Evolutionary conservation across 108 stramenopile genomes (phyloP).

Genomic region (Conticribra guillardii): DNA sequence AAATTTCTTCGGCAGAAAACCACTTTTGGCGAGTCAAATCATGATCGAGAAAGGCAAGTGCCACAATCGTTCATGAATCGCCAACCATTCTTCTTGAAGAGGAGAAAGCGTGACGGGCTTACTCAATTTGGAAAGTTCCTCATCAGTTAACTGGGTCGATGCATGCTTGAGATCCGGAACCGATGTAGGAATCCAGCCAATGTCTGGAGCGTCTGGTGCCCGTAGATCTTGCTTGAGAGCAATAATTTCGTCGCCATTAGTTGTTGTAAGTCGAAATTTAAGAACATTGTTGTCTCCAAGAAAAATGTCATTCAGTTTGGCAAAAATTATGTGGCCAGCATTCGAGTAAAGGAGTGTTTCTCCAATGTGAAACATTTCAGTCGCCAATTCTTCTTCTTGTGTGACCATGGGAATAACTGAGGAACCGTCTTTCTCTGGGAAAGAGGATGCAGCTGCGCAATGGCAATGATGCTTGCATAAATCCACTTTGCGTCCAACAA

Average conservation of each 20-base stretch:
- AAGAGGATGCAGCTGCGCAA: not conserved
- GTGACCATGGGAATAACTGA: no score
- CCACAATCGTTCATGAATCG: not conserved
- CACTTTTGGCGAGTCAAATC: not conserved
- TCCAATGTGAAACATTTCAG: not conserved
- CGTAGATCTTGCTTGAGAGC: not conserved
- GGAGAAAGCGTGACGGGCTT: not conserved
- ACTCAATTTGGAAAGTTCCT: not conserved
- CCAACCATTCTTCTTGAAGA: not conserved
- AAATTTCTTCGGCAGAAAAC: not conserved
- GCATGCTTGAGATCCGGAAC: not conserved
- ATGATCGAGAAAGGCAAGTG: not conserved
- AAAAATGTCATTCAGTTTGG: not conserved
- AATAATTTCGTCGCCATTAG: not conserved
- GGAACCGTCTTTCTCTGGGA: not conserved
- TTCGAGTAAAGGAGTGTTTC: not conserved
- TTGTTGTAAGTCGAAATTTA: not conserved
- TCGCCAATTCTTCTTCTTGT: not conserved
- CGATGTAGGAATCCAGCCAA: not conserved
- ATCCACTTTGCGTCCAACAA: not conserved
- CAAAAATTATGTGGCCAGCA: not conserved
- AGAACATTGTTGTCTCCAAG: not conserved
- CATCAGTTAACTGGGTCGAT: not conserved
- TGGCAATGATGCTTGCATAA: not conserved
- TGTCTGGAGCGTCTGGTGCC: not conserved